Evolutionary conservation across 257 asterid species (phyloP).

Genomic region (Anisodus tanguticus): DNA sequence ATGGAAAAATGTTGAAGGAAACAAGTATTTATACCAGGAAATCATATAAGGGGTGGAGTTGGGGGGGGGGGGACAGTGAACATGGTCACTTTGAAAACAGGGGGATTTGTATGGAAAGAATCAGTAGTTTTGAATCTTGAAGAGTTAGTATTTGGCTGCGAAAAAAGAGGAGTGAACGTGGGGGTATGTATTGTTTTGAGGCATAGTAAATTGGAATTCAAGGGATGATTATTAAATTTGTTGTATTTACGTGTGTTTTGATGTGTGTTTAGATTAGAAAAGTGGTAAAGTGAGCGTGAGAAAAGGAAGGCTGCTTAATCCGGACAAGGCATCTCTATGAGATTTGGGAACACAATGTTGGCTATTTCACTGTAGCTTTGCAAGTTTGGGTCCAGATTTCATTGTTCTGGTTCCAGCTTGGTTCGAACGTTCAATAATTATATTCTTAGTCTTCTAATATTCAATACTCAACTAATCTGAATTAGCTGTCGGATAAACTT

Average conservation of each 20-base stretch:
- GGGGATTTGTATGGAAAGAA: slow-evolving; percentile 58
- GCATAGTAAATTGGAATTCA: slow-evolving; percentile 35
- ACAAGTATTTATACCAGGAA: slow-evolving; percentile 43
- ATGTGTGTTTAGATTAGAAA: slow-evolving; percentile 39
- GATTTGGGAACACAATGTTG: slow-evolving; percentile 52
- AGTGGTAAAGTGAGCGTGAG: slow-evolving; percentile 42
- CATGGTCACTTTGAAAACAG: slow-evolving; percentile 58
- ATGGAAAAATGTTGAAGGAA: slow-evolving; percentile 26
- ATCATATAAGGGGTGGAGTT: background rate
- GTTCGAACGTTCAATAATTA: background rate
- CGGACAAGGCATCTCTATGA: slow-evolving; percentile 56
- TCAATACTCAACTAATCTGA: background rate
- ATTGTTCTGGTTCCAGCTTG: slow-evolving; percentile 31
- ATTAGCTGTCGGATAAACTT: too few species aligned
- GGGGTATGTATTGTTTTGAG: slow-evolving; percentile 26
- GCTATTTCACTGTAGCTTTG: slow-evolving; percentile 26
- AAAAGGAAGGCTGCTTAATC: slow-evolving; percentile 46
- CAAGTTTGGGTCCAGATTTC: slow-evolving; percentile 37
- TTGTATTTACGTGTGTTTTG: slow-evolving; percentile 31
- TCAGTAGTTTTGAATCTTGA: slow-evolving; percentile 30
- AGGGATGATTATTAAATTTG: slow-evolving; percentile 40
- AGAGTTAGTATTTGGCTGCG: background rate
- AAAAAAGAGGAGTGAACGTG: slow-evolving; percentile 38
- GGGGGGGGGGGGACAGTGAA: slow-evolving; percentile 36
- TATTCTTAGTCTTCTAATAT: background rate